These are phyloP conservation scores for Linderniella brevidens DNA, from an alignment of 257 asterid genomes.

Conservation along the genomic window DNA sequence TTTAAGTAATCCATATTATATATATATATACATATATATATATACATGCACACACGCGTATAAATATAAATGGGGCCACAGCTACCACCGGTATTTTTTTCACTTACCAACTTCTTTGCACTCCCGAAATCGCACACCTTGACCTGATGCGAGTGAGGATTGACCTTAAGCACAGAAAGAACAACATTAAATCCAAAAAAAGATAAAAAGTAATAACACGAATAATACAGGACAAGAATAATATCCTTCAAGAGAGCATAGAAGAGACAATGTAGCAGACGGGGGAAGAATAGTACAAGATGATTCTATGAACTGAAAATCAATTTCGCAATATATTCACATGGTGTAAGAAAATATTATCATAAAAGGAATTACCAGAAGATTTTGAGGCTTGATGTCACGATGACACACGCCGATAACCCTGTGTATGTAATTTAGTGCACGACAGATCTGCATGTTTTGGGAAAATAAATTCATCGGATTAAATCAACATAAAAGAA, in stretches of 20 bases:
- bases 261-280: too few species aligned
- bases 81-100: not conserved
- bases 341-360: not conserved
- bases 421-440: conserved; percentile 41
- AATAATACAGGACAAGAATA: too few species aligned
- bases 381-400: conserved; percentile 60
- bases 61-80: not conserved
- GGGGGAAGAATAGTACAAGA: too few species aligned
- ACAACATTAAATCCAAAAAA: not conserved
- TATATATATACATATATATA: too few species aligned
- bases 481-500: not conserved
- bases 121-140: conserved; percentile 71
- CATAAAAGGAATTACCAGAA: conserved; percentile 24
- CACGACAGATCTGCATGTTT: conserved; percentile 40
- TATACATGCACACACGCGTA: not conserved
- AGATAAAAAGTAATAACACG: not conserved
- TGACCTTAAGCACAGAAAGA: conserved; percentile 23
- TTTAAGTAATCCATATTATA: too few species aligned
- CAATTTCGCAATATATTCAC: not conserved
- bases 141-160: conserved; percentile 56
- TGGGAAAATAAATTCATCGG: not conserved
- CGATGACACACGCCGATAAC: conserved; percentile 54
- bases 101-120: conserved; percentile 54
- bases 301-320: too few species aligned
- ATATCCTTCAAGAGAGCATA: too few species aligned